These are phyloP conservation scores for Phytopythium ostracodes DNA, from an alignment of 352 stramenopile species.

Conservation along the genomic window DNA sequence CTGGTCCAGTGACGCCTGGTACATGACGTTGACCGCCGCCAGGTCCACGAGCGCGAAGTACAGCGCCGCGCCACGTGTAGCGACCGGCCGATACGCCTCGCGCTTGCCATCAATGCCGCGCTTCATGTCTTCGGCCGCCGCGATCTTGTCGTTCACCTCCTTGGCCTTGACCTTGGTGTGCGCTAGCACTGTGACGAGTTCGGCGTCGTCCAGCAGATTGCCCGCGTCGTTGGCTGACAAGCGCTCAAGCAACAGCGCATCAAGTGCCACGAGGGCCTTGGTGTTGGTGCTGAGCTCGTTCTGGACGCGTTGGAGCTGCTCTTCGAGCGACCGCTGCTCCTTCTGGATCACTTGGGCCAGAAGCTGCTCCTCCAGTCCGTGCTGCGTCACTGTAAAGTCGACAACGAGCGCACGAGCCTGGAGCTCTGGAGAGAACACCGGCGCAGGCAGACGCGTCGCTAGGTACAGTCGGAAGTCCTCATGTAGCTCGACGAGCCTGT, in stretches of 20 bases:
- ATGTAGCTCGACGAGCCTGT: constrained; percentile 63
- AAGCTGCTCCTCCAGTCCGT: constrained; percentile 89
- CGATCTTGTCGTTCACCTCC: constrained; percentile 90
- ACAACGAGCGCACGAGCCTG: constrained; percentile 69
- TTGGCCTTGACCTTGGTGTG: constrained; percentile 89
- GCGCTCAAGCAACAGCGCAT: constrained; percentile 82
- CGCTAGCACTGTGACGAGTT: constrained; percentile 82
- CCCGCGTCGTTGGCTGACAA: constrained; percentile 79
- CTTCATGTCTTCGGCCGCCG: constrained; percentile 83
- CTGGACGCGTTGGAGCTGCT: constrained; percentile 85
- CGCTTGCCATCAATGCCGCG: constrained; percentile 89
- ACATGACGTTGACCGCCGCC: constrained; percentile 86
- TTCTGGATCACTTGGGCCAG: constrained; percentile 90
- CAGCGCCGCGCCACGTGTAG: constrained; percentile 79
- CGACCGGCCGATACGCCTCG: constrained; percentile 89
- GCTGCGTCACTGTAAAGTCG: constrained; percentile 91
- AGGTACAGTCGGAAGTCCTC: constrained; percentile 68
- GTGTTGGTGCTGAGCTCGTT: constrained; percentile 85
- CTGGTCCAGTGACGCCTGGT: constrained; percentile 88
- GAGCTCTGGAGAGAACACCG: constrained; percentile 67
- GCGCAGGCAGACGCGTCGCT: constrained; percentile 59
- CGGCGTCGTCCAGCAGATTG: constrained; percentile 87
- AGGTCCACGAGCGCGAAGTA: constrained; percentile 92
- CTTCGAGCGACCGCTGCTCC: constrained; percentile 87
- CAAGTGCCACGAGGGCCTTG: constrained; percentile 80